Percentiles rank a stretch among this genome's conserved stretches.
Evolutionary conservation across 2,329 filamentous ascomycete species (phyloP).

Genomic region (Dothistroma septosporum): DNA sequence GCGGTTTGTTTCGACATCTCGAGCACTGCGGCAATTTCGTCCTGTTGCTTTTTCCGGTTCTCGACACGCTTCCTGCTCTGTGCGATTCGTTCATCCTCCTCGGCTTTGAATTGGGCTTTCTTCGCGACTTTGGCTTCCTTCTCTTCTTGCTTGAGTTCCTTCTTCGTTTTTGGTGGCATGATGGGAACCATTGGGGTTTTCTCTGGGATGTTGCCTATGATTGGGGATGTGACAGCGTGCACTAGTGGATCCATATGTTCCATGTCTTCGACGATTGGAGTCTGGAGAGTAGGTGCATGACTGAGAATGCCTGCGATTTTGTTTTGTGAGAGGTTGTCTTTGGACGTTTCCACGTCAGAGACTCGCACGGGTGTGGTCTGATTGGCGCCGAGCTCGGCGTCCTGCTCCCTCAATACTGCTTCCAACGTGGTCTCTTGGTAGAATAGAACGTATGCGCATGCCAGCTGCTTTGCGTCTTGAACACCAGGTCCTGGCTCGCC

Average conservation of each 20-base stretch:
- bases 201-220: background rate
- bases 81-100: constrained; percentile 32
- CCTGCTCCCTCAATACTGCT: constrained; percentile 70
- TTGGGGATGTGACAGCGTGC: constrained; percentile 49
- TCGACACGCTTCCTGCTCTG: constrained; percentile 48
- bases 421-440: constrained; percentile 85
- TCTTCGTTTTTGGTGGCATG: constrained; percentile 61
- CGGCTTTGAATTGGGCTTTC: constrained; percentile 55
- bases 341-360: constrained; percentile 33
- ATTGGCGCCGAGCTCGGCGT: constrained; percentile 64
- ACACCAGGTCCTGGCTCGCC: constrained; percentile 56
- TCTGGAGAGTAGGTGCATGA: constrained; percentile 36
- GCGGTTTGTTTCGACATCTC: constrained; percentile 63
- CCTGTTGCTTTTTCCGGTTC: constrained; percentile 55
- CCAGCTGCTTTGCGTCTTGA: constrained; percentile 59
- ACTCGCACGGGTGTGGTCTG: constrained; percentile 37
- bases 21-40: constrained; percentile 60
- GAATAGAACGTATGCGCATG: constrained; percentile 94
- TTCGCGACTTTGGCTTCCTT: constrained; percentile 56
- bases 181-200: constrained; percentile 44
- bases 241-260: constrained; percentile 57
- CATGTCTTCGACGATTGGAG: constrained; percentile 41
- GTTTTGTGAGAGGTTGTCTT: constrained; percentile 20
- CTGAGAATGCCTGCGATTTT: constrained; percentile 30
- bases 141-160: constrained; percentile 56